Evolutionary conservation across 345 rosid genomes (phyloP), one percentile per base, ranked within the genome.

Genomic region (Crucihimalaya himalaica): DNA sequence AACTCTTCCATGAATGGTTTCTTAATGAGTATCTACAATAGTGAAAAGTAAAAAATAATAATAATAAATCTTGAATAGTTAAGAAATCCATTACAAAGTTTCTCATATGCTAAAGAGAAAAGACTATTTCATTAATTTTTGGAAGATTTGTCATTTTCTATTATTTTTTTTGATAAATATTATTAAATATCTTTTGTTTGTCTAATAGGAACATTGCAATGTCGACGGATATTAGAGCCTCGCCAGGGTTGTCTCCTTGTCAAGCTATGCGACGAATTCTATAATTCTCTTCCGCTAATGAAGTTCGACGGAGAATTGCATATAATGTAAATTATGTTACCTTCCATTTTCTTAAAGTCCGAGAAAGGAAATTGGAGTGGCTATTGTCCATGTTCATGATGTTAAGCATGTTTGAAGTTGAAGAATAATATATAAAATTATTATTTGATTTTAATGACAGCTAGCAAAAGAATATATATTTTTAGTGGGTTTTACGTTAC

Each of bases 131-230:
- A n/a, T 20, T 11, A 67, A 25, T 19, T 25, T 39, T 56, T 56
- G 16, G 15, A 55, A 43, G 19, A 31, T 42, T 19, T 19, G 25
- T 20, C 9, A 12, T 59, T 59, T 58, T n/a, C n/a, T n/a, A n/a
- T n/a, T n/a, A 15, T 20, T 21, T 29, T 15, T 53, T 28, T 54
- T 43, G 14, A 42, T 31, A 14, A 4, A 45, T 7, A 29, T 9
- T 54, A 29, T 3, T 32, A 42, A 12, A 57, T 20, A 15, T 12
- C 2, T 48, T 1, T 32, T 50, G 32, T 27, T 57, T 29, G 47
- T 42, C 20, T 29, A 29, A 31, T 52, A 75, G 79, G 73, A 51
- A 51, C 35, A 68, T 75, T 29, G 68, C 63, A 19, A 51, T 57
- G 66, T 45, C 48, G 19, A 48, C 59, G 21, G 34, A 51, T 59